Base-by-base conservation (phyloP, 2,329 filamentous ascomycete genomes). In the Cladosporium sp. region DNA sequence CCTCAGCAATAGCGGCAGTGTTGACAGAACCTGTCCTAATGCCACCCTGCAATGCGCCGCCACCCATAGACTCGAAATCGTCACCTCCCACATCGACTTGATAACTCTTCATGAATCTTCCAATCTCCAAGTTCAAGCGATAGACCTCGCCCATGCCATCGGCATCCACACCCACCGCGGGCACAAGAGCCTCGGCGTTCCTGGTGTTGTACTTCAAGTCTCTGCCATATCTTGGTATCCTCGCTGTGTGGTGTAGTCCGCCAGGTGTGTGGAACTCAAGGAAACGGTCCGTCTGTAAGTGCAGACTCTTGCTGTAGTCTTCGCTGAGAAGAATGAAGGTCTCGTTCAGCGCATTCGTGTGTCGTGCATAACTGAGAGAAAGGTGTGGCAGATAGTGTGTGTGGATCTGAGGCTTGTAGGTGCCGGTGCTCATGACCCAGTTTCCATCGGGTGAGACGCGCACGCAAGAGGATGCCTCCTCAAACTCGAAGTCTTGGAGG, bases 401-500 rank as follows among this genome's bases (percentile, higher is more conserved):
- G 70, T 97, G 94, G 59, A 97, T 96, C 72, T 96, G 90, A 1
- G 89, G 87, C 69, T 89, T 84, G 19, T 37, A 52, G 78, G 73
- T 84, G 77, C 91, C 91, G 53, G 92, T 95, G 68, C 90, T 95
- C 90, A 97, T 94, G 39, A 94, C 85, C 92, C 94, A 99, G 71
- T 97, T 88, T 49, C 93, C 93, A 83, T 99, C 94, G 58, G 96
- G 92, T 66, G 90, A 96, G 62, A 94, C 84, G 50, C 91, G 84
- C 62, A 99, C 85, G 71, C 93, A 97, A 65, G 87, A 85, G 70
- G 91, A 96, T 39, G 95, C 93, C 75, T 96, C 92, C 68, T 97
- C 92, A 68, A 99, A 97, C 70, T 95, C 92, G 73, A 99, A 99
- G 71, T 99, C 94, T 69, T 99, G 94, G 36, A 99, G 82, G 58